These are phyloP conservation scores for Neopestalotiopsis rosae DNA, from an alignment of 2,329 filamentous ascomycete species.

Conservation along the genomic window DNA sequence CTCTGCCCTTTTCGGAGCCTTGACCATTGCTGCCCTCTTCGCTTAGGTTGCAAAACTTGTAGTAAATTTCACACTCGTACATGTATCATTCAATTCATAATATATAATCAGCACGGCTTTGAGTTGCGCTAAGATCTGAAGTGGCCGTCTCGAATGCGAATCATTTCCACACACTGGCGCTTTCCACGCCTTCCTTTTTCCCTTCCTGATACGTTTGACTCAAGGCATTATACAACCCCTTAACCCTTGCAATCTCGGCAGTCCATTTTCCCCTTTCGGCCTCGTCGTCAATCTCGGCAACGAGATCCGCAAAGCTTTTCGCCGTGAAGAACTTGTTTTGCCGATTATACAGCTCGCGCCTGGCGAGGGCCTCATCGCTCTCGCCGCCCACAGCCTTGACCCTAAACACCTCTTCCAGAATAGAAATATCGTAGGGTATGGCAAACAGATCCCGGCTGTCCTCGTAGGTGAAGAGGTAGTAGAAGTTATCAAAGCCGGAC, in stretches of 20 bases:
- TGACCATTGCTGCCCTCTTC: not conserved
- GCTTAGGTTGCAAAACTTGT: constrained; percentile 5
- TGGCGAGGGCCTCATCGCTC: constrained; percentile 41
- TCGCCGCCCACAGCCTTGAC: constrained; percentile 43
- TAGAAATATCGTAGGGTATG: constrained; percentile 64
- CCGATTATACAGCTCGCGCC: constrained; percentile 57
- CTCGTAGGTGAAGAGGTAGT: constrained; percentile 64
- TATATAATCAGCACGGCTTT: not conserved
- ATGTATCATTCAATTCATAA: not conserved
- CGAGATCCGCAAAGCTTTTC: constrained; percentile 47
- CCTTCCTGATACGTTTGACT: constrained; percentile 55
- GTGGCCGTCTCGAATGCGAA: not conserved
- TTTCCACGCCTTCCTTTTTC: constrained; percentile 47
- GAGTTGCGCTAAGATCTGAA: not conserved
- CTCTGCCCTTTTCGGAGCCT: not conserved
- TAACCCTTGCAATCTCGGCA: constrained; percentile 52
- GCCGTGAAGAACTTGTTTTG: constrained; percentile 60
- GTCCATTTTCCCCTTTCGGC: constrained; percentile 39
- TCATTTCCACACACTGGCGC: constrained; percentile 55
- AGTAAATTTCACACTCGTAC: not conserved
- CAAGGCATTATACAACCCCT: constrained; percentile 51
- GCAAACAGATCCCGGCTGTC: constrained; percentile 61
- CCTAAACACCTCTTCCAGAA: constrained; percentile 59
- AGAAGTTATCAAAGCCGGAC: constrained; percentile 61
- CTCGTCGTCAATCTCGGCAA: constrained; percentile 41